Percentiles rank a stretch among this genome's conserved stretches.
Conservation (phyloP, 257 asterid species). For the Solanum tarijense region DNA sequence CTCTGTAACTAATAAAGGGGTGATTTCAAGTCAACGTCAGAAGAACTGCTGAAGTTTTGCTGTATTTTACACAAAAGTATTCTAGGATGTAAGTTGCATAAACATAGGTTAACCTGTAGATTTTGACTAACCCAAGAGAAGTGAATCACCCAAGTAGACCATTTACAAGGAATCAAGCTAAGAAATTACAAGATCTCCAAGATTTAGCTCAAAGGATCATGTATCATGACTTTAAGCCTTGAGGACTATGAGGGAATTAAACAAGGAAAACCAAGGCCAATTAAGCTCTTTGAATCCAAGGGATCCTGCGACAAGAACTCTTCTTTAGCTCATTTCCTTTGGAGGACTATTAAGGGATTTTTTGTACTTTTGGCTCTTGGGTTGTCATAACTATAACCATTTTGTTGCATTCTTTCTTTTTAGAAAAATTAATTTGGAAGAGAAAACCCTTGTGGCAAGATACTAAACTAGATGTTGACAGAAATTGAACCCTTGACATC, state of each 20-base stretch:
- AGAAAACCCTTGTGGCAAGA: not conserved
- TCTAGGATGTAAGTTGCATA: not conserved
- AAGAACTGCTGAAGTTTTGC: not conserved
- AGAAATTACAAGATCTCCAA: not conserved
- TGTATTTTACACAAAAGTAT: not conserved
- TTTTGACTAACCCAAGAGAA: not conserved
- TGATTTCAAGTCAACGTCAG: not conserved
- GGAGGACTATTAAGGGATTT: not conserved
- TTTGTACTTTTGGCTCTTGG: not conserved
- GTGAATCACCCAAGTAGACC: not conserved
- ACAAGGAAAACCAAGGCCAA: not conserved
- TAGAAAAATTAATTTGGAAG: not conserved
- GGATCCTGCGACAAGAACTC: not conserved
- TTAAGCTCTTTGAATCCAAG: not conserved
- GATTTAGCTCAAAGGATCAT: not conserved
- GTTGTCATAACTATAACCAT: not conserved
- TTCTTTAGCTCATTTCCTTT: not conserved
- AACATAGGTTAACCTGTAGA: not conserved
- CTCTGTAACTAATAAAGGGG: not conserved
- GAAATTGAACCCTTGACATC: not conserved
- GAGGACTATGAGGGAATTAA: not conserved
- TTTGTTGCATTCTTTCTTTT: not conserved
- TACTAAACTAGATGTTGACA: not conserved
- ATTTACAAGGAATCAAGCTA: not conserved
- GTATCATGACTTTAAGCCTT: not conserved